Evolutionary conservation across 805 yeast species (phyloP), one percentile per base, ranked within the genome.

Genomic region (Sporopachydermia lactativora): DNA sequence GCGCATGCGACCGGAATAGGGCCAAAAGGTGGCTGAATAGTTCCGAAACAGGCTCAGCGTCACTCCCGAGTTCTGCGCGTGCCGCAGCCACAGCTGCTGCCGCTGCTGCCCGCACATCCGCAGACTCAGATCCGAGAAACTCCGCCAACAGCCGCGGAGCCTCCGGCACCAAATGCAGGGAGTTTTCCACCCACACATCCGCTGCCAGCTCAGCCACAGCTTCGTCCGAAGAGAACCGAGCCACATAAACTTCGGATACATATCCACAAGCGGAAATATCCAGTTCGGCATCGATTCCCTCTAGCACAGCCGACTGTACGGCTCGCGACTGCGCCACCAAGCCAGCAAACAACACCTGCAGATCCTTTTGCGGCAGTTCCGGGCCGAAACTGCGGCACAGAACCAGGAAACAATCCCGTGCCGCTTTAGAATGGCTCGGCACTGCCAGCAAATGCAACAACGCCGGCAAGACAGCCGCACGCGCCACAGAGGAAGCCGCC

Each of bases 111-210:
- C 96, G 71, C 39, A 85, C 59, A 41, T 86, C 85, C 36, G 76
- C 66, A 49, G 81, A 82, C 15, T 53, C 52, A 41, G 68, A 67
- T 17, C 67, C 75, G 39, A 81, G 61, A 52, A 60, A 78, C 1
- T 52, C 41, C 19, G 75, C 58, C 39, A 85, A 65, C 18, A 65
- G 54, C 2, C 51, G 44, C 0, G 81, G 66, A 1, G 77, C 64
- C 3, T 61, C 59, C 0, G 51, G 49, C 3, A 67, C 62, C 35
- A 81, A 52, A n/a, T 52, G 47, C 44, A 79, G 76, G 2, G 63
- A 62, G 54, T 76, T 83, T 48, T 86, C 95, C 24, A 73, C 70
- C 96, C 96, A 92, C 44, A 92, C 82, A 1, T 89, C 78, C 15
- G 60, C 59, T 0, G 96, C 96, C 14, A 79, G 51, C 17, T 73